Percentiles rank a stretch among this genome's conserved stretches.
Evolutionary conservation across 495 filamentous ascomycete species (phyloP).

Genomic region (Podospora tetraspora): DNA sequence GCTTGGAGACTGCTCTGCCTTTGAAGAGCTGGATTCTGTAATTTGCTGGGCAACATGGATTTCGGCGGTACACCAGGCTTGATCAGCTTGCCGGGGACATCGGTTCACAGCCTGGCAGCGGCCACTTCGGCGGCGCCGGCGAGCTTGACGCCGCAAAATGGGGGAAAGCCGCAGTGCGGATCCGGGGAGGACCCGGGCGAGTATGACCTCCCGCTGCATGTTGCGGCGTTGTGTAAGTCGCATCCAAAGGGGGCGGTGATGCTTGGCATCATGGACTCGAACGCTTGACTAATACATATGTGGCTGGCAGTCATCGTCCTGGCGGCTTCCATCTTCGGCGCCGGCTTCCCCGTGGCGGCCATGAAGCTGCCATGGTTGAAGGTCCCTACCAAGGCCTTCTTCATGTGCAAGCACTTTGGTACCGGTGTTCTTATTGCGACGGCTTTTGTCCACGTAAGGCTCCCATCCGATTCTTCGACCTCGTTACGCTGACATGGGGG

Average conservation of each 20-base stretch:
- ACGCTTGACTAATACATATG: conserved; percentile 12
- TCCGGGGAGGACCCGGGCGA: conserved; percentile 37
- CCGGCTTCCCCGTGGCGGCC: conserved; percentile 49
- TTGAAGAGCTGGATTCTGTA: conserved; percentile 3
- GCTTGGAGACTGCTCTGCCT: conserved; percentile 9
- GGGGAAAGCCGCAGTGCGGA: conserved; percentile 43
- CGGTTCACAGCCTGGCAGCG: neutral
- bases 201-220: conserved; percentile 47
- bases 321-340: conserved; percentile 39
- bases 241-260: neutral
- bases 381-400: conserved; percentile 49
- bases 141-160: conserved; percentile 11
- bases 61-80: neutral
- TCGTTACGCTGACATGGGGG: neutral
- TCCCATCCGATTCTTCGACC: neutral
- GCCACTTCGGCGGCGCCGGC: conserved; percentile 9
- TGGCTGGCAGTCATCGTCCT: conserved; percentile 34
- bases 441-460: conserved; percentile 62
- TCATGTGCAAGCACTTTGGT: conserved; percentile 59
- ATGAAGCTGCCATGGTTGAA: conserved; percentile 52
- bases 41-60: conserved; percentile 6
- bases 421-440: conserved; percentile 66
- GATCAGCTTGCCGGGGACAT: neutral
- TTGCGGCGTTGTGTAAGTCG: conserved; percentile 47
- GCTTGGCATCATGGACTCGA: neutral